A percentile compares a stretch with the other conserved stretches of the same genome.
Evolutionary conservation across 768 basidiomycete genomes (phyloP).

Genomic region (Nidularia sp.): DNA sequence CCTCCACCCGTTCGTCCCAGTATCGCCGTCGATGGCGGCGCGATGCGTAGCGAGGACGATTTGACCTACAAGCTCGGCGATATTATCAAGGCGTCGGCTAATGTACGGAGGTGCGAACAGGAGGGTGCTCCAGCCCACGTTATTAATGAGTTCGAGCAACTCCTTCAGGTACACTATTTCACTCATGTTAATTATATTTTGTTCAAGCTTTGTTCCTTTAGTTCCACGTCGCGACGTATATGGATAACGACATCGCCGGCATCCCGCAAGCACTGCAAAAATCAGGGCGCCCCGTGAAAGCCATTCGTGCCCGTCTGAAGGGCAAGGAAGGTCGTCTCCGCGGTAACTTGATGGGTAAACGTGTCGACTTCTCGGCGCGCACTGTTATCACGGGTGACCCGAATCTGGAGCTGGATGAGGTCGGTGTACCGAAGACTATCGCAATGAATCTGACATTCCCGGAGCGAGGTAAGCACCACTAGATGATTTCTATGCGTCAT

Average conservation of each 20-base stretch:
- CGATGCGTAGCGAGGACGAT: constrained; percentile 97
- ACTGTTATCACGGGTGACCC: constrained; percentile 99
- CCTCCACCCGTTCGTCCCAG: constrained; percentile 97
- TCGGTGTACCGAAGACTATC: constrained; percentile 92
- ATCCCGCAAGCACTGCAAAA: constrained; percentile 97
- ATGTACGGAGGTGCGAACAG: constrained; percentile 87
- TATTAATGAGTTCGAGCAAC: constrained; percentile 92
- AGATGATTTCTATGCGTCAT: background rate
- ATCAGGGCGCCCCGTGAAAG: constrained; percentile 95
- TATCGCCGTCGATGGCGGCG: constrained; percentile 95
- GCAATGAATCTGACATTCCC: constrained; percentile 98
- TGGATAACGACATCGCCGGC: constrained; percentile 99
- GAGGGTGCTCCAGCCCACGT: constrained; percentile 97
- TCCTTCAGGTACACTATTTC: constrained; percentile 72
- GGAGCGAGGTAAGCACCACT: constrained; percentile 69
- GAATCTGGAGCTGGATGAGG: constrained; percentile 92
- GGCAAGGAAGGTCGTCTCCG: constrained; percentile 98
- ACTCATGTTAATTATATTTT: background rate
- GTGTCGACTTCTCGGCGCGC: constrained; percentile 98
- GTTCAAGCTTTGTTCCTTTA: constrained; percentile 21
- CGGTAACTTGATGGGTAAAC: constrained; percentile 99
- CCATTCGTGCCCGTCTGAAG: constrained; percentile 96
- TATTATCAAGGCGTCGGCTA: constrained; percentile 92
- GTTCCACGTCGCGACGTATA: constrained; percentile 99
- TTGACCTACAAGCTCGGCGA: constrained; percentile 97